Evolutionary conservation across 768 basidiomycete genomes (phyloP).

Genomic region (Terana coerulea): DNA sequence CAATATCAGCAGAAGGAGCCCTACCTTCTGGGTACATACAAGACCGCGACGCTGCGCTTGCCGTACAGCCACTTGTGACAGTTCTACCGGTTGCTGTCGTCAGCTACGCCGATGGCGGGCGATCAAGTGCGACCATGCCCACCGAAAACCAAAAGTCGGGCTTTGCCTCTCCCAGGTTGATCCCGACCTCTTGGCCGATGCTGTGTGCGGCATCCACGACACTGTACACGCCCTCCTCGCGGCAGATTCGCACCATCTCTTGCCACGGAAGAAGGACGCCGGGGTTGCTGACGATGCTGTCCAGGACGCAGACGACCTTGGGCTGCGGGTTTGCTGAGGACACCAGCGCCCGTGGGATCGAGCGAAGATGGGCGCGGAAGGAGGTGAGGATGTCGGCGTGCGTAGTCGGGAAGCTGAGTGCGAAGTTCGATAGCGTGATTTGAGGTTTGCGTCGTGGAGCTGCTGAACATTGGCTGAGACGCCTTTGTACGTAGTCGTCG

Average conservation of each 20-base stretch:
- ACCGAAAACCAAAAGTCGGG: constrained; percentile 81
- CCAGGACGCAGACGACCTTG: constrained; percentile 63
- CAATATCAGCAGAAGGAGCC: too few relatives aligned
- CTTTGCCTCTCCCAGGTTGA: constrained; percentile 46
- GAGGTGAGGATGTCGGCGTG: constrained; percentile 46
- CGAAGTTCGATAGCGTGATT: constrained; percentile 45
- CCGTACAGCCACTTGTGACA: constrained; percentile 81
- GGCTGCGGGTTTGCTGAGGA: constrained; percentile 15
- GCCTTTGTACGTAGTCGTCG: constrained; percentile 52
- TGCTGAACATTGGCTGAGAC: constrained; percentile 45
- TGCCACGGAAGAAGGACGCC: constrained; percentile 66
- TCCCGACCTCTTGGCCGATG: constrained; percentile 60
- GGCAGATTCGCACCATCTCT: constrained; percentile 58
- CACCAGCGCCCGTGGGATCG: constrained; percentile 17
- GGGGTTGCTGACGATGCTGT: constrained; percentile 58
- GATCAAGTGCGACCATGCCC: constrained; percentile 21
- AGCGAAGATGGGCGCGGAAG: constrained; percentile 36
- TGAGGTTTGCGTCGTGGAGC: constrained; percentile 54
- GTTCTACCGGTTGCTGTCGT: constrained; percentile 50
- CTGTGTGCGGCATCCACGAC: constrained; percentile 78
- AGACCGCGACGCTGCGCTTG: constrained; percentile 58
- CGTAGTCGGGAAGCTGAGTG: constrained; percentile 54
- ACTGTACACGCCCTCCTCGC: constrained; percentile 53
- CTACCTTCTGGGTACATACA: constrained; percentile 72
- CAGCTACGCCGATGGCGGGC: background rate